Conservation (phyloP, 1,139 yeast genomes). For the Debaryomycetaceae sp. region DNA sequence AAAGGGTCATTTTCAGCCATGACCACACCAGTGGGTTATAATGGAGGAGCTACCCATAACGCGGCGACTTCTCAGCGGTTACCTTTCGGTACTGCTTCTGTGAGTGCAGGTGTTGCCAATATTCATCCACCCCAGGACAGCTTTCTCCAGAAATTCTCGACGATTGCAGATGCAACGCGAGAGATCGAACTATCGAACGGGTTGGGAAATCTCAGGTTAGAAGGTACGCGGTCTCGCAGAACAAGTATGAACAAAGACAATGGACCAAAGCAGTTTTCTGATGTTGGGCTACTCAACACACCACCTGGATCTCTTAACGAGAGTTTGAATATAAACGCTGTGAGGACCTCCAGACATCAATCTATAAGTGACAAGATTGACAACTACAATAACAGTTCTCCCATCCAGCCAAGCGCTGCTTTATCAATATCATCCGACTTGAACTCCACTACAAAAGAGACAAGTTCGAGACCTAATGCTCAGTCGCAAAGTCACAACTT, state of each 20-base stretch:
- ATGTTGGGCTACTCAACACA: constrained; percentile 20
- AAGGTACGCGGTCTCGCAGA: constrained; percentile 36
- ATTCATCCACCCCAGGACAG: constrained; percentile 48
- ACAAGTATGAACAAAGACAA: constrained; percentile 40
- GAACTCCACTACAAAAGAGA: constrained; percentile 10
- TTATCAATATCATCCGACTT: constrained; percentile 32
- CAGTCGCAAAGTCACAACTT: constrained; percentile 33
- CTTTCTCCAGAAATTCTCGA: constrained; percentile 63
- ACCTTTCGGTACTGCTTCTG: constrained; percentile 58
- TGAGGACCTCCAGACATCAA: constrained; percentile 48
- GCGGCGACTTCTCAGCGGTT: constrained; percentile 14
- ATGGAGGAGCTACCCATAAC: constrained; percentile 9
- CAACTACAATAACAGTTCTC: constrained; percentile 51
- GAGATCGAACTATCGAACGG: constrained; percentile 55
- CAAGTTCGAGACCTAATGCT: constrained; percentile 4
- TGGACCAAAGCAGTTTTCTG: constrained; percentile 16
- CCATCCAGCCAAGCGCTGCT: constrained; percentile 45
- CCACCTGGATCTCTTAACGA: constrained; percentile 53
- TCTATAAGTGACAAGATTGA: constrained; percentile 66
- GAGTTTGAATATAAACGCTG: constrained; percentile 42
- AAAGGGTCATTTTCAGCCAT: constrained; percentile 49
- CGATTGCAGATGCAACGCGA: constrained; percentile 78
- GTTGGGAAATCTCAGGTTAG: constrained; percentile 28
- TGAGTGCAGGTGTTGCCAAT: constrained; percentile 55
- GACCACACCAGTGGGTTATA: constrained; percentile 33